Conservation (phyloP, 345 rosid species). For the Boechera stricta region DNA sequence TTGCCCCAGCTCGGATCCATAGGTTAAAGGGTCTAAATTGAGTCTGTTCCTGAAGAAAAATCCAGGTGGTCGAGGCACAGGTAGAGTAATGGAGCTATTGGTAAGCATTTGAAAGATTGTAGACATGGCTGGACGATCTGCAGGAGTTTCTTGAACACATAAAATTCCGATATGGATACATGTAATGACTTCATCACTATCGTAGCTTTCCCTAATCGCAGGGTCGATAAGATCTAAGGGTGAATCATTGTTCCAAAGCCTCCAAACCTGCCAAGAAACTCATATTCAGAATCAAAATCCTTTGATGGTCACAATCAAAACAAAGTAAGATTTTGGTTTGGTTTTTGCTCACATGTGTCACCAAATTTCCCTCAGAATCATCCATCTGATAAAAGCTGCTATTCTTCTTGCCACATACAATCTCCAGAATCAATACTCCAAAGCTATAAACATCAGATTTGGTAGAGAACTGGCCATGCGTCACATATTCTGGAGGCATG, state of each 20-base stretch:
- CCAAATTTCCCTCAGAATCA: conserved; percentile 10
- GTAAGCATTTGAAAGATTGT: conserved; percentile 17
- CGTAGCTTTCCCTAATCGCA: neutral
- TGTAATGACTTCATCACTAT: neutral
- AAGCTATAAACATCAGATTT: conserved; percentile 19
- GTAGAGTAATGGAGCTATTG: conserved; percentile 5
- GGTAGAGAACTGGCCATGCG: neutral
- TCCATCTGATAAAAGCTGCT: conserved; percentile 3
- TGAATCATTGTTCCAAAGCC: conserved; percentile 8
- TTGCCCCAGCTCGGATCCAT: neutral
- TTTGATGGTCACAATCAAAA: neutral
- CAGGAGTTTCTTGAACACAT: conserved; percentile 17
- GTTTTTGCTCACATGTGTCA: conserved; percentile 10
- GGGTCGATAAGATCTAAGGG: conserved; percentile 15
- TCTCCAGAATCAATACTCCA: conserved; percentile 9
- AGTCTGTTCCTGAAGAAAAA: neutral
- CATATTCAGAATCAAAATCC: neutral
- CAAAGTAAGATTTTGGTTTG: neutral
- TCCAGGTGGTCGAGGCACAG: conserved; percentile 21
- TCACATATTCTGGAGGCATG: conserved; percentile 17
- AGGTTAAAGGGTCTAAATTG: neutral
- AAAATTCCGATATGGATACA: conserved; percentile 20
- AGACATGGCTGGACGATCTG: conserved; percentile 22
- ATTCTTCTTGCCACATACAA: neutral
- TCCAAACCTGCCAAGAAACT: conserved; percentile 21